phyloP scores from a whole-genome alignment of 345 rosid genomes.

The Nephelium lappaceum region DNA sequence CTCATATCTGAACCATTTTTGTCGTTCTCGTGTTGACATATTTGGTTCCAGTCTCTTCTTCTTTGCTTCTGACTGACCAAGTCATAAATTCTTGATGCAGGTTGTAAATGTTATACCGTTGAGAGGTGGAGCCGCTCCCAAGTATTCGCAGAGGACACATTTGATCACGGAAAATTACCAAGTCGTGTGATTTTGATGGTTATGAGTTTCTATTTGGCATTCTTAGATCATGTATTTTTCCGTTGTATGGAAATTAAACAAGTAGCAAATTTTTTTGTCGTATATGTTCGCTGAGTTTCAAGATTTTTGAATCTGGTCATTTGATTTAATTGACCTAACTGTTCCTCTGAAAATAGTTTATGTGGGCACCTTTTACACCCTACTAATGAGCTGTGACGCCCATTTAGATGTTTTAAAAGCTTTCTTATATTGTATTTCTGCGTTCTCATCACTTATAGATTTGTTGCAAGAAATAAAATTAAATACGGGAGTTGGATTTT shows the following conservation, averaged over 20 bases:
- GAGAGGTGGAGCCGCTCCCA: constrained; percentile 74
- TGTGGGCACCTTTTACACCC: background rate
- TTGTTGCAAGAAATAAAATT: background rate
- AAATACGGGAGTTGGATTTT: background rate
- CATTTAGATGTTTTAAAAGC: background rate
- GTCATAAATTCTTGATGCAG: constrained; percentile 37
- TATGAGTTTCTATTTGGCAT: background rate
- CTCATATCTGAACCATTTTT: background rate
- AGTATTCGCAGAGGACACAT: constrained; percentile 79
- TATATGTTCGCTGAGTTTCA: background rate
- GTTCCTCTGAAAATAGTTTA: background rate
- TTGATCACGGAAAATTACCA: constrained; percentile 81
- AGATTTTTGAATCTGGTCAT: background rate
- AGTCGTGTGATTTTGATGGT: constrained; percentile 51
- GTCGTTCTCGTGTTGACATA: background rate
- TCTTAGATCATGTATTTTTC: background rate
- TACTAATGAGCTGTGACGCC: background rate
- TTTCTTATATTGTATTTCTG: background rate
- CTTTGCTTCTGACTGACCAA: background rate
- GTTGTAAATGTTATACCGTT: constrained; percentile 73
- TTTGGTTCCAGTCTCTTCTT: background rate
- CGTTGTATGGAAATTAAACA: constrained; percentile 5
- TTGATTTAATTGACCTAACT: background rate
- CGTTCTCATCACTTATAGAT: background rate
- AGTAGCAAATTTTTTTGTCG: background rate